Conservation (phyloP, 1,284 basidiomycete genomes). For the Porogramme epimiltina region DNA sequence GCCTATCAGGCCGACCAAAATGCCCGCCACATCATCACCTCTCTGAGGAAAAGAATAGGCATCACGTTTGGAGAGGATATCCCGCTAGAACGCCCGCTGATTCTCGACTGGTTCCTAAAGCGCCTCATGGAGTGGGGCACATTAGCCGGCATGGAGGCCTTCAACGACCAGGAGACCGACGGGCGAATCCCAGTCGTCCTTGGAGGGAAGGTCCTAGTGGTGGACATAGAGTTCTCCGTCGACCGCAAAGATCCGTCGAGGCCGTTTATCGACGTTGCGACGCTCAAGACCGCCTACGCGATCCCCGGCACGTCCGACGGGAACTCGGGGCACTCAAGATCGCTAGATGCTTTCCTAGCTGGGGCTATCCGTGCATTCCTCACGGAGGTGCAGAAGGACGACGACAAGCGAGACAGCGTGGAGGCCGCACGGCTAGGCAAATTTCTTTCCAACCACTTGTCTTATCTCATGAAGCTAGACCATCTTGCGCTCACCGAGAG, state of each 20-base stretch:
- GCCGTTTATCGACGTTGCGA: constrained; percentile 45
- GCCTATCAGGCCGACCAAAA: constrained; percentile 52
- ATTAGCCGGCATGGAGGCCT: constrained; percentile 70
- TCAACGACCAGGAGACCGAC: constrained; percentile 56
- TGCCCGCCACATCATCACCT: constrained; percentile 45
- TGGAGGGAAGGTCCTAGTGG: constrained; percentile 74
- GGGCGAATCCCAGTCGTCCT: constrained; percentile 59
- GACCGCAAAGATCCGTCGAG: constrained; percentile 40
- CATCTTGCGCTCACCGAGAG: constrained; percentile 58
- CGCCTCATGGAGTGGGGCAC: constrained; percentile 62
- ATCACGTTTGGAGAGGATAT: constrained; percentile 63
- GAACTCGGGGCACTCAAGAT: constrained; percentile 49
- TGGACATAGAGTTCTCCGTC: constrained; percentile 68
- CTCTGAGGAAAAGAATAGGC: constrained; percentile 44
- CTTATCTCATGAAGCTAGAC: constrained; percentile 73
- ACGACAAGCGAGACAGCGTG: constrained; percentile 49
- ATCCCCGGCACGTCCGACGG: constrained; percentile 46
- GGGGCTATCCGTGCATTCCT: constrained; percentile 57
- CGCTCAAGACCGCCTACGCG: constrained; percentile 74
- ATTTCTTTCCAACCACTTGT: constrained; percentile 55
- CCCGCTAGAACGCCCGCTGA: constrained; percentile 45
- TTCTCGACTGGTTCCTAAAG: constrained; percentile 57
- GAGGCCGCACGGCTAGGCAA: constrained; percentile 50
- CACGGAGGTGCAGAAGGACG: constrained; percentile 59
- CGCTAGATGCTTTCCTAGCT: constrained; percentile 63